phyloP scores from a whole-genome alignment of 371 early-diverging fungal genomes.

The Mortierella sp. region DNA sequence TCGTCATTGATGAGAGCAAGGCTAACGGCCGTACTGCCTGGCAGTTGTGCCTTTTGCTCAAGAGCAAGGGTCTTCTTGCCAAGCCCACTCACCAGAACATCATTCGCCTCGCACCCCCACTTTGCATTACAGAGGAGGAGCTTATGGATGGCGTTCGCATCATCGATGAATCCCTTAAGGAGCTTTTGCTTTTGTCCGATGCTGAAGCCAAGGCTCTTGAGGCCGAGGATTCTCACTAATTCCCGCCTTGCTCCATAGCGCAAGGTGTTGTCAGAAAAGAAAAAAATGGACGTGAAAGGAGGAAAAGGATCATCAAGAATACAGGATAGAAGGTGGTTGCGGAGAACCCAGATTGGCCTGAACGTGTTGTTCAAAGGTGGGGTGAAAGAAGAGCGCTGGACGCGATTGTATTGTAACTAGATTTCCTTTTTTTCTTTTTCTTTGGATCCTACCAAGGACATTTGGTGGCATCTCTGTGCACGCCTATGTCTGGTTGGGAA shows the following conservation, averaged over 20 bases:
- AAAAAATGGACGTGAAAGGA: conserved; percentile 18
- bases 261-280: not conserved
- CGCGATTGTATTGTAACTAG: conserved; percentile 57
- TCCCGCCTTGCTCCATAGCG: not conserved
- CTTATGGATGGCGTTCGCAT: conserved; percentile 85
- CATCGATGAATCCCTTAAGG: conserved; percentile 81
- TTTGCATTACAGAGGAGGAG: conserved; percentile 93
- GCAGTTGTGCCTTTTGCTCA: conserved; percentile 95
- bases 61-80: conserved; percentile 92
- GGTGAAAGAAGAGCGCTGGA: conserved; percentile 58
- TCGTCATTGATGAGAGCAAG: conserved; percentile 92
- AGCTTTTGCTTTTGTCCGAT: conserved; percentile 71
- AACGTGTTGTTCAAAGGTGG: conserved; percentile 29
- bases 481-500: not conserved
- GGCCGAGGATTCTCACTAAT: conserved; percentile 55
- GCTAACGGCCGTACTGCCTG: conserved; percentile 91
- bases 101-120: conserved; percentile 96
- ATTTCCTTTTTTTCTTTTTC: conserved; percentile 59
- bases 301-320: conserved; percentile 36
- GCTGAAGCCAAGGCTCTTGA: conserved; percentile 62
- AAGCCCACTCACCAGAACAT: conserved; percentile 99
- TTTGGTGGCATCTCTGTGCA: conserved; percentile 1
- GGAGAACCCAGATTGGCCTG: conserved; percentile 31
- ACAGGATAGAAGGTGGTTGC: conserved; percentile 37
- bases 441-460: conserved; percentile 14